These are phyloP conservation scores for Xylaria polymorpha DNA, from an alignment of 2,329 filamentous ascomycete species.

Conservation along the genomic window DNA sequence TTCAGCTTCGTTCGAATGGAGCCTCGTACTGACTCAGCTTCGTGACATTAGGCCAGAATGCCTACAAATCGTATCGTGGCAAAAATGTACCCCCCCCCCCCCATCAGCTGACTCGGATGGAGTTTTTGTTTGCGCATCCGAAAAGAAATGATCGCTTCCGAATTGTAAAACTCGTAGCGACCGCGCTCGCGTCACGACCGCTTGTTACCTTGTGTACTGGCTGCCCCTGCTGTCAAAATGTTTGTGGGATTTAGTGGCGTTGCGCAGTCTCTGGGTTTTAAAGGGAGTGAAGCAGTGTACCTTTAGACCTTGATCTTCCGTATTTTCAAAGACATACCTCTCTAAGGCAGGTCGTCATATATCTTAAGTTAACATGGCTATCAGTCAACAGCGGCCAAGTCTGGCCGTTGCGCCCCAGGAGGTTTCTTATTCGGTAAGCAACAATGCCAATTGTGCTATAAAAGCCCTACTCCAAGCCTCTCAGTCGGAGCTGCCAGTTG, in stretches of 20 bases:
- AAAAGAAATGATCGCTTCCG: constrained; percentile 32
- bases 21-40: constrained; percentile 21
- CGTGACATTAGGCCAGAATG: constrained; percentile 25
- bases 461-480: constrained; percentile 45
- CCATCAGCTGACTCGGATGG: constrained; percentile 31
- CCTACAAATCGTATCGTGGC: constrained; percentile 25
- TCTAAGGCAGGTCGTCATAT: constrained; percentile 3
- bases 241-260: constrained; percentile 24
- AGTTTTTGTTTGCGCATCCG: constrained; percentile 31
- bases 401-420: neutral
- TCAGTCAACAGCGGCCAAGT: constrained; percentile 28
- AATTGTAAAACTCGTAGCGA: constrained; percentile 16
- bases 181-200: constrained; percentile 33
- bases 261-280: constrained; percentile 34
- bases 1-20: constrained; percentile 17
- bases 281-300: constrained; percentile 38
- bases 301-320: constrained; percentile 22
- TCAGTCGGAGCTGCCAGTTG: constrained; percentile 49
- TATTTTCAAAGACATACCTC: constrained; percentile 21
- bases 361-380: constrained; percentile 26
- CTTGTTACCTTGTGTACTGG: constrained; percentile 36
- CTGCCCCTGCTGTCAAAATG: constrained; percentile 20
- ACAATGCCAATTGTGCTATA: constrained; percentile 50
- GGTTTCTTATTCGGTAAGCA: constrained; percentile 49
- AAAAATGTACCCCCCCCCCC: constrained; percentile 30